phyloP scores from a whole-genome alignment of 192 early-diverging fungal species.

The Dissophora globulifera region DNA sequence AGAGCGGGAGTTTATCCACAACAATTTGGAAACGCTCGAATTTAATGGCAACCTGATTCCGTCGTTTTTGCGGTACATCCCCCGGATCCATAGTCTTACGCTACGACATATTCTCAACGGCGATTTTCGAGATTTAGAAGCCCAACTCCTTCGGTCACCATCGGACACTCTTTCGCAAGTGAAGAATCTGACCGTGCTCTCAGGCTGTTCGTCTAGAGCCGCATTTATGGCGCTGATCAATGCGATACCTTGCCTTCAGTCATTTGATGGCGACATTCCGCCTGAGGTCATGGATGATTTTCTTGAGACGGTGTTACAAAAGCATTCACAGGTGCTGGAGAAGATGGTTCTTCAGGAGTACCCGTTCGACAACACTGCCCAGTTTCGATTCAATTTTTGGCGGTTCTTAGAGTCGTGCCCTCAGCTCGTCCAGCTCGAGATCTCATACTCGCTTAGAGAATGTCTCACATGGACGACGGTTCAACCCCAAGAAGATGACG shows the following conservation, averaged over 20 bases:
- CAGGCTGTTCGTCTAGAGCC: neutral
- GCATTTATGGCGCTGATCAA: constrained; percentile 14
- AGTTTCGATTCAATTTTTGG: constrained; percentile 33
- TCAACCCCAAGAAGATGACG: neutral
- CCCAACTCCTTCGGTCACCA: neutral
- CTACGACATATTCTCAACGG: constrained; percentile 7
- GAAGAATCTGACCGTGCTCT: constrained; percentile 1
- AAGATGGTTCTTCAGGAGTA: constrained; percentile 3
- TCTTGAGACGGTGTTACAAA: constrained; percentile 9
- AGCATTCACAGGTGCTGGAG: constrained; percentile 14
- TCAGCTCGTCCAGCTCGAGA: neutral
- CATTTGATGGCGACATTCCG: constrained; percentile 28
- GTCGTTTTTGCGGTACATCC: constrained; percentile 8
- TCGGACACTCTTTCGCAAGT: neutral
- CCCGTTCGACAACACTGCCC: neutral
- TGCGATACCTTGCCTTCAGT: neutral
- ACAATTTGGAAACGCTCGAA: neutral
- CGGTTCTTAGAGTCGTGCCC: constrained; percentile 26
- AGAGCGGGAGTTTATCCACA: constrained; percentile 12
- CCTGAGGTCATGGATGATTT: constrained; percentile 5
- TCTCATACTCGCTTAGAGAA: constrained; percentile 11
- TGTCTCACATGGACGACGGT: neutral
- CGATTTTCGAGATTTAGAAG: constrained; percentile 10
- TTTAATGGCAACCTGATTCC: constrained; percentile 25
- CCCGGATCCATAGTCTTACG: constrained; percentile 1